phyloP scores from a whole-genome alignment of 306 rosid genomes.

The Nissolia schottii region DNA sequence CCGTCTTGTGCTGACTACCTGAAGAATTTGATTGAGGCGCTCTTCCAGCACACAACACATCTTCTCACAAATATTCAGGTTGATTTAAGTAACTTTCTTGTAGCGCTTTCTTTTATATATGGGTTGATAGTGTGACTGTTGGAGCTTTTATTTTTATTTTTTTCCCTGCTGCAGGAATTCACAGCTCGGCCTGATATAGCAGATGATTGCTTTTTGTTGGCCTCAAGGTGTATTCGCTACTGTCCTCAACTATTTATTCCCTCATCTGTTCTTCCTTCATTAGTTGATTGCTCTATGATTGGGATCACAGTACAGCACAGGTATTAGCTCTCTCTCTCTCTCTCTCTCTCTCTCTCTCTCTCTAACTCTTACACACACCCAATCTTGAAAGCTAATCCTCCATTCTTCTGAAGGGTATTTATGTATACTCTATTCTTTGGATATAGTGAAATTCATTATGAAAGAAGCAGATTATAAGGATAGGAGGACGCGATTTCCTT shows the following conservation, averaged over 20 bases:
- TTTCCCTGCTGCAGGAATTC: slow-evolving; percentile 79
- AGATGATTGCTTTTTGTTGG: slow-evolving; percentile 97
- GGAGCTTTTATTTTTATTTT: slow-evolving; percentile 26
- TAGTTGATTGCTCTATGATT: slow-evolving; percentile 92
- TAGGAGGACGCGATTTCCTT: background rate
- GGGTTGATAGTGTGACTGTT: slow-evolving; percentile 14
- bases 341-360: background rate
- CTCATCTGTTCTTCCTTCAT: slow-evolving; percentile 75
- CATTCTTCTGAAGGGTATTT: slow-evolving; percentile 4
- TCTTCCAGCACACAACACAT: slow-evolving; percentile 75
- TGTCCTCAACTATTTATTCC: slow-evolving; percentile 96
- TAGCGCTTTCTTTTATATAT: slow-evolving; percentile 12
- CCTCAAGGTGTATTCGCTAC: slow-evolving; percentile 98
- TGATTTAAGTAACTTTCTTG: slow-evolving; percentile 8
- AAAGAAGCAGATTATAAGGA: background rate
- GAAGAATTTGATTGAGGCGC: slow-evolving; percentile 83
- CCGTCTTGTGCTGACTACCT: slow-evolving; percentile 90
- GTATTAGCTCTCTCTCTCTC: slow-evolving; percentile 36
- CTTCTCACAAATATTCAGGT: slow-evolving; percentile 94
- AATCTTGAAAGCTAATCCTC: background rate
- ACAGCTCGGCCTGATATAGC: slow-evolving; percentile 99
- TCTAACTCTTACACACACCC: no score
- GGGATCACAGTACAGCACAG: slow-evolving; percentile 98
- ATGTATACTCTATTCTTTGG: background rate
- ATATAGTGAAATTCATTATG: background rate